Percentiles rank a stretch among this genome's conserved stretches.
Conservation (phyloP, 768 basidiomycete genomes). For the Agrocybe praecox region DNA sequence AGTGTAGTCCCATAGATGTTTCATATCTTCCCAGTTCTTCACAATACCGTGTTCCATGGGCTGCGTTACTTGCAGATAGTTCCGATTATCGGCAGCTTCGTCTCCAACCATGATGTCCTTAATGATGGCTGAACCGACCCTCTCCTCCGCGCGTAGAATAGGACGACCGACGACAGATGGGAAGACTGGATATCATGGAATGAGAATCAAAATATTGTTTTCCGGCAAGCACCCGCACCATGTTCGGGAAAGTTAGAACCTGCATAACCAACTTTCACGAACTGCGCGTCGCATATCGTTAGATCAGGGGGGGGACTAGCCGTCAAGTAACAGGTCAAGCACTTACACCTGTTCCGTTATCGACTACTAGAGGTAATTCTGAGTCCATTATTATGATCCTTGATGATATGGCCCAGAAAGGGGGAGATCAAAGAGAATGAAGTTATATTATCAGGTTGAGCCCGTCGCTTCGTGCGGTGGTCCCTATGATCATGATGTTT, state of each 20-base stretch:
- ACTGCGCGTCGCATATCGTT: conserved; percentile 45
- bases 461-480: not conserved
- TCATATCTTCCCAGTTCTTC: conserved; percentile 99
- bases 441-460: not conserved
- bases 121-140: conserved; percentile 83
- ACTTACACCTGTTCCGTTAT: conserved; percentile 88
- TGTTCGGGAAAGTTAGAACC: conserved; percentile 95
- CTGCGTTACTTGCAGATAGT: conserved; percentile 95
- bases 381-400: conserved; percentile 43
- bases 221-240: conserved; percentile 48
- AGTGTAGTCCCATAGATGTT: conserved; percentile 97
- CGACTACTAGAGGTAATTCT: conserved; percentile 71
- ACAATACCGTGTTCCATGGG: conserved; percentile 99
- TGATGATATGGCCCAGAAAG: conserved; percentile 2
- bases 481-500: conserved; percentile 17
- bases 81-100: conserved; percentile 92
- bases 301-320: not conserved
- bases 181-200: conserved; percentile 62
- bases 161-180: conserved; percentile 96
- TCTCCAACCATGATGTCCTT: conserved; percentile 99
- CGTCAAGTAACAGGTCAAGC: not conserved
- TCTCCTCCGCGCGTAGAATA: conserved; percentile 96
- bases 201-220: not conserved
- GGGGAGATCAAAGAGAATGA: not conserved
- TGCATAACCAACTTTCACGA: conserved; percentile 89